Evolutionary conservation across 2,329 filamentous ascomycete genomes (phyloP).

Genomic region (Neonectria magnoliae): DNA sequence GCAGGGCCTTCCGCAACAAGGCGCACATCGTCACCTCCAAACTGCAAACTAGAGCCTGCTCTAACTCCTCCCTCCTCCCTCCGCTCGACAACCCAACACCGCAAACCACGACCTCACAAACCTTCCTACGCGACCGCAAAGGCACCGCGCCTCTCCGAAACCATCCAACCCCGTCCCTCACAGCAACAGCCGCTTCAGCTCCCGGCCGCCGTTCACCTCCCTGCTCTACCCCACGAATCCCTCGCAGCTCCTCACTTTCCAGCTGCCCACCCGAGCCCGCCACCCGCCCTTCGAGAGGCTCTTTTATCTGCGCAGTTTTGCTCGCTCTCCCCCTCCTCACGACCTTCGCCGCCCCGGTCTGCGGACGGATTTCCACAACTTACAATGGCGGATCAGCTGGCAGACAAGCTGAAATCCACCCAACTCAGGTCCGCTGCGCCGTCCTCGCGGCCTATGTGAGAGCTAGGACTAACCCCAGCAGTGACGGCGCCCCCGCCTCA

Average conservation of each 20-base stretch:
- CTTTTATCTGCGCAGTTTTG: slow-evolving; percentile 34
- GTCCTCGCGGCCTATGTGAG: slow-evolving; percentile 35
- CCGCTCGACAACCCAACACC: slow-evolving; percentile 32
- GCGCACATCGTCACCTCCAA: slow-evolving; percentile 46
- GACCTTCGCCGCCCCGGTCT: slow-evolving; percentile 35
- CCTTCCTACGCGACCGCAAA: slow-evolving; percentile 7
- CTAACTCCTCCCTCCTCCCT: slow-evolving; percentile 36
- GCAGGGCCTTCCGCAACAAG: slow-evolving; percentile 38
- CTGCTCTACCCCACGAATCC: slow-evolving; percentile 18
- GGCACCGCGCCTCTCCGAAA: slow-evolving; percentile 25
- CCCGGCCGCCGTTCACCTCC: slow-evolving; percentile 15
- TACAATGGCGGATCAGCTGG: slow-evolving; percentile 58
- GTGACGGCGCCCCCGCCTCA: slow-evolving; percentile 58
- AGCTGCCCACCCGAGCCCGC: slow-evolving; percentile 34
- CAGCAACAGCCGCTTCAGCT: background rate
- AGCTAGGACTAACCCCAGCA: slow-evolving; percentile 52
- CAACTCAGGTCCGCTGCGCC: slow-evolving; percentile 52
- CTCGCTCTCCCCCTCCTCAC: slow-evolving; percentile 32
- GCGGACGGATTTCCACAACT: slow-evolving; percentile 42
- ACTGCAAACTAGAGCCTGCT: slow-evolving; percentile 42
- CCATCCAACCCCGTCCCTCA: slow-evolving; percentile 13
- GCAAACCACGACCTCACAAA: slow-evolving; percentile 27
- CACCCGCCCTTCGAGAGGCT: slow-evolving; percentile 27
- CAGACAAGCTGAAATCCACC: slow-evolving; percentile 56
- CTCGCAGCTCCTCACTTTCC: slow-evolving; percentile 22